Base-by-base conservation (phyloP, 2,329 filamentous ascomycete genomes). In the Cercospora sp. region DNA sequence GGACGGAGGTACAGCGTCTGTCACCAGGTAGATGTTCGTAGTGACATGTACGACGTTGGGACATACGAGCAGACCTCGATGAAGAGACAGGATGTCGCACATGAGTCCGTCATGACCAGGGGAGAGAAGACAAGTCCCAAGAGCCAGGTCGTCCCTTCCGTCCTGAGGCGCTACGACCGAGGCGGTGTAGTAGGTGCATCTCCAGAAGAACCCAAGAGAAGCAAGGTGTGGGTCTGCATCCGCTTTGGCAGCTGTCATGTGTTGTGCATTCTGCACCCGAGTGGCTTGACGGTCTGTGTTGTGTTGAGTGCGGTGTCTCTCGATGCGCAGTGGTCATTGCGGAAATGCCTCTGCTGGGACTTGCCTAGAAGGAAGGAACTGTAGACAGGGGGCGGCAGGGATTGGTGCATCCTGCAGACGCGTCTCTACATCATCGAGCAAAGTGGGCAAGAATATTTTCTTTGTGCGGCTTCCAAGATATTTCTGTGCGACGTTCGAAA, bases 171-270 rank as follows among this genome's bases (percentile, higher is more conserved):
- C 30, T 18, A 51, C 16, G 42, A 45, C 65, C 59, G 30, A 58
- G 53, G 53, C 53, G 53, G 53, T 58, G 53, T 58, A 20, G 18
- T 13, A 42, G 36, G 36, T 42, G 36, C 36, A 42, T n/a, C 36
- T n/a, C 36, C 36, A 53, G 48, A 53, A 16, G 12, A 53, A 26
- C 18, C 18, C 18, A 20, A 53, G 48, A 53, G 48, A 16, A 8
- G 48, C 48, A 23, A 20, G 45, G 58, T 59, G 16, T 42, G 36
- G 36, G 36, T 42, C 36, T 42, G 16, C 36, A 42, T 60, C 57
- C 64, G 57, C 59, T 68, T 69, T 67, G 67, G 65, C 69, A 70
- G 45, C 69, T 70, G 69, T 70, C 69, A 70, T 59, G 63, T 67
- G 59, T 51, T 26, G 62, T 36, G 39, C 31, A 51, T 63, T 30